phyloP scores from a whole-genome alignment of 2,329 filamentous ascomycete species.

The Botrytis galanthina region DNA sequence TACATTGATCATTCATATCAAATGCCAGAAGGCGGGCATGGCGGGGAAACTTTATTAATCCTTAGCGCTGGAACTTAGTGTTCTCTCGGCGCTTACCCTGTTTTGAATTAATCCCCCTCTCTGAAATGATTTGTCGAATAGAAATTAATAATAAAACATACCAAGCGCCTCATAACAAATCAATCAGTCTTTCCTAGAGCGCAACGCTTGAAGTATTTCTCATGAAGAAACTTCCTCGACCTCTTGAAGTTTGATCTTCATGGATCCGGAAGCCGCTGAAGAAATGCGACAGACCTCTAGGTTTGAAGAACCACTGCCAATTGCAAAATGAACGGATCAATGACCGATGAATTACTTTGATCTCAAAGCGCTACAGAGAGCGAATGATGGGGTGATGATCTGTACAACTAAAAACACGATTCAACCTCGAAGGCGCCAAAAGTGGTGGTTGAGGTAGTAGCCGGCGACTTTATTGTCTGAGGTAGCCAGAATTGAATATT shows the following conservation, averaged over 20 bases:
- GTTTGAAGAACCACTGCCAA: background rate
- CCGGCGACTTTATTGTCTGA: background rate
- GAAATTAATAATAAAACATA: background rate
- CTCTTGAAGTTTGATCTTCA: background rate
- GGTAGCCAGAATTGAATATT: background rate
- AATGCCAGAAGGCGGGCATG: background rate
- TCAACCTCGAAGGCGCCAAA: background rate
- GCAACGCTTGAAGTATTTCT: background rate
- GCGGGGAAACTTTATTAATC: slow-evolving; percentile 11
- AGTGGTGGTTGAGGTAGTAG: background rate
- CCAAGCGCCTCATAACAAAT: slow-evolving; percentile 5
- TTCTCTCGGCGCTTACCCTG: background rate
- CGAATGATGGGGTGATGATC: background rate
- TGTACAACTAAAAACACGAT: background rate
- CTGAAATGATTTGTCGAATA: slow-evolving; percentile 11
- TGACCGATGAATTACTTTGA: background rate
- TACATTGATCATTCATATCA: background rate
- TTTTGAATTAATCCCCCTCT: background rate
- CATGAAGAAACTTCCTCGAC: background rate
- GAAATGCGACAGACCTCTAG: background rate
- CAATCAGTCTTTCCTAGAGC: background rate
- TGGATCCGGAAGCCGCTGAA: slow-evolving; percentile 14
- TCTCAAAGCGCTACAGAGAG: background rate
- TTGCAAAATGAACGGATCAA: background rate
- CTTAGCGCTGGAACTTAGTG: background rate